Base-by-base conservation (phyloP, 2,329 filamentous ascomycete species). In the Botrytis galanthina region DNA sequence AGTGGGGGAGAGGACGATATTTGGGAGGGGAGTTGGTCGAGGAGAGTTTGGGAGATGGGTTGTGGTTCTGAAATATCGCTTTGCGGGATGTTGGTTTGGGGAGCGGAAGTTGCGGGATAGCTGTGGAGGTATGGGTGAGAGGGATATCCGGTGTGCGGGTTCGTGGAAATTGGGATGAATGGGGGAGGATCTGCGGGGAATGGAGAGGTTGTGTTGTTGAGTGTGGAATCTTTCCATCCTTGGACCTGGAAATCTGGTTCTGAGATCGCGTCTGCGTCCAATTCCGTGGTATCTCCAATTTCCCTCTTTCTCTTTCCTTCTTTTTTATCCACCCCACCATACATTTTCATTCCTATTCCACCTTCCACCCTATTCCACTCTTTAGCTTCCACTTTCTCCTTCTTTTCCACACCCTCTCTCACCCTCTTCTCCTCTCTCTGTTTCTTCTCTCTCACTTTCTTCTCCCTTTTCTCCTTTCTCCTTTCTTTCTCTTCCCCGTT, bases 401-500 rank as follows among this genome's bases (percentile, higher is more conserved):
- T 35, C 12, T 29, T 29, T 29, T 57, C 51, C 9, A 35, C 32
- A 2, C 10, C 16, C 10, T 14, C 35, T 37, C 46, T 32, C 35
- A 37, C 32, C 46, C 26, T 62, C 26, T 22, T 35, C 35, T 20
- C n/a, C 48, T n/a, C 68, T 22, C n/a, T 26, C 2, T 44, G 42
- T 35, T 54, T 54, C 61, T 35, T 70, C 60, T 22, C 59, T 32
- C 4, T 46, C 29, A 57, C 32, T 26, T 64, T 60, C 64, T 39
- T 70, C 61, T 26, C 51, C 14, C 14, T 37, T 14, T 6, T 26
- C 22, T 39, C 48, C 59, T 44, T 42, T 5, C 39, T 57, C 2
- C 26, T 46, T 32, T 48, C 32, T 18, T 18, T 67, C 48, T 61
- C 22, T 37, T 73, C 74, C 51, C 71, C 51, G 37, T 71, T 74